Evolutionary conservation across 1,284 basidiomycete genomes (phyloP), one percentile per base, ranked within the genome.

Genomic region (Puccinia triticina): DNA sequence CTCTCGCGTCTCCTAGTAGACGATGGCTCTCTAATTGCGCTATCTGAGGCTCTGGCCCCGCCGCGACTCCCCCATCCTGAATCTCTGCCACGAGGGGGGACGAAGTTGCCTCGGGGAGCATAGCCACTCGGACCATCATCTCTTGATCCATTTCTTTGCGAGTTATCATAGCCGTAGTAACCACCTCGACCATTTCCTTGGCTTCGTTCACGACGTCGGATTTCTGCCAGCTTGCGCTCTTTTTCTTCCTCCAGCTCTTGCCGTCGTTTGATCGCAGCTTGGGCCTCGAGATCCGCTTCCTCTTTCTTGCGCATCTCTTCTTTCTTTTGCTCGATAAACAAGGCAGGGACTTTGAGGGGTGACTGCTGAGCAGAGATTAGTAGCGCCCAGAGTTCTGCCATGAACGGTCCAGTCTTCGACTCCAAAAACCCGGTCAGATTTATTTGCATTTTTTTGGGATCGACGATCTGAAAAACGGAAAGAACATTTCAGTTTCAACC

Each of bases 311-410:
- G 90, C 90, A 98, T 91, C 88, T 99, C 96, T 85, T 91, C 91
- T 88, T 99, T 99, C 89, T 98, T 98, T 86, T 94, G 92, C 85
- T 98, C 95, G 32, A 99, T 92, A 86, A 98, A 95, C 34, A 92
- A 92, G n/a, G 91, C 91, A 1, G 96, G 96, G 0, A 99, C 94
- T 83, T 95, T 95, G 10, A 93, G 93, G 0, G 93, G 90, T 43
- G 94, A 94, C 59, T 90, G 89, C 87, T 98, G 96, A 2, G 96
- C 96, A 84, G 94, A 94, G 7, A 99, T 88, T 10, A 99, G 89
- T 11, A 98, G 89, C 43, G 90, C 91, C 97, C 97, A 99, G 0
- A 99, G 90, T 12, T 92, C 90, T 26, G 89, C 88, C 93, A 98
- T 96, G 88, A 99, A 98, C 0, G 89, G 88, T 0, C 93, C 89